These are phyloP conservation scores for Alternaria consortialis DNA, from an alignment of 2,329 filamentous ascomycete species.

Conservation along the genomic window DNA sequence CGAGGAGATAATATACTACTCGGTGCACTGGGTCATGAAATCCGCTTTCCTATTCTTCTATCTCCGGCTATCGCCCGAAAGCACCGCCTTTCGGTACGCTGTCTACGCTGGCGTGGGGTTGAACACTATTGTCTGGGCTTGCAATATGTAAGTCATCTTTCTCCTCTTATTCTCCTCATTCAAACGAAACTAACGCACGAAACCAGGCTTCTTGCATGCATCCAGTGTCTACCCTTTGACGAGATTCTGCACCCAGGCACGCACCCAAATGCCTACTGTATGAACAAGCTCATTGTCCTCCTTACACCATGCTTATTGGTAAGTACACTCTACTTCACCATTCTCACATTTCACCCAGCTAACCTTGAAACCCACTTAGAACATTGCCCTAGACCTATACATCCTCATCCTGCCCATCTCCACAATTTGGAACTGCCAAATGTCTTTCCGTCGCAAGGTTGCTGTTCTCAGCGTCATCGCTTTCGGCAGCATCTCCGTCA, in stretches of 20 bases:
- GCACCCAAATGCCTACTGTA: slow-evolving; percentile 34
- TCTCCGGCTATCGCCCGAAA: slow-evolving; percentile 37
- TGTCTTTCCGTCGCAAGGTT: slow-evolving; percentile 29
- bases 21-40: slow-evolving; percentile 46
- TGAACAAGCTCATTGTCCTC: slow-evolving; percentile 38
- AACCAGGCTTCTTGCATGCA: slow-evolving; percentile 32
- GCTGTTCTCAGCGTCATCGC: slow-evolving; percentile 36
- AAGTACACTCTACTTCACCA: background rate
- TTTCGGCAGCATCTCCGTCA: slow-evolving; percentile 41
- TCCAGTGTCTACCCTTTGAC: slow-evolving; percentile 46
- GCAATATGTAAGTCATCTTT: slow-evolving; percentile 29
- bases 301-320: slow-evolving; percentile 39
- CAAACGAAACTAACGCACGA: background rate
- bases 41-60: slow-evolving; percentile 49
- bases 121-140: slow-evolving; percentile 37
- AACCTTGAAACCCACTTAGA: slow-evolving; percentile 16
- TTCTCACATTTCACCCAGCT: background rate
- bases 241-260: slow-evolving; percentile 38
- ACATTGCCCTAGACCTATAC: slow-evolving; percentile 30
- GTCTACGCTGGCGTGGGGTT: slow-evolving; percentile 38
- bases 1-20: slow-evolving; percentile 45
- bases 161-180: background rate
- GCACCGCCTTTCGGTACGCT: slow-evolving; percentile 27
- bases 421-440: slow-evolving; percentile 29
- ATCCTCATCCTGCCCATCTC: slow-evolving; percentile 35